Evolutionary conservation across 2,329 filamentous ascomycete species (phyloP).

Genomic region (Paraphaeosphaeria minitans): DNA sequence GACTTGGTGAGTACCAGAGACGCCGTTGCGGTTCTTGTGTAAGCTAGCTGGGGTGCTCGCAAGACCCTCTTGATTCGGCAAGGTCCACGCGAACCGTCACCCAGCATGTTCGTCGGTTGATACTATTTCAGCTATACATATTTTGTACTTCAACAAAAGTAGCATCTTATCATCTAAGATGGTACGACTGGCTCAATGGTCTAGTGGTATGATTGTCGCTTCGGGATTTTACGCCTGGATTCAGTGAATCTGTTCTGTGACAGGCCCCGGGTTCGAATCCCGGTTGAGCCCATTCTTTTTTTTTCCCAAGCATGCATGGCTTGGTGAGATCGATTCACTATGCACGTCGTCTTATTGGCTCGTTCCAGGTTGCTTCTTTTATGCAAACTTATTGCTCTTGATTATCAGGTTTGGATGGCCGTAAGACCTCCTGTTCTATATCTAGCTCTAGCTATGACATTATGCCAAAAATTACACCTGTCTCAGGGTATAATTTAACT

Average conservation of each 20-base stretch:
- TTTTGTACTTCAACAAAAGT: too few relatives aligned
- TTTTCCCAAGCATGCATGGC: too few relatives aligned
- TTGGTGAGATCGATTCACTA: too few relatives aligned
- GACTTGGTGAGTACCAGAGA: not conserved
- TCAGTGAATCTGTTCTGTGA: conserved; percentile 22
- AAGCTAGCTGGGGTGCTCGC: not conserved
- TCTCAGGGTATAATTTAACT: too few relatives aligned
- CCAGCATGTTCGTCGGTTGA: not conserved
- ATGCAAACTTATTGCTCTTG: too few relatives aligned
- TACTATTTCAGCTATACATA: too few relatives aligned
- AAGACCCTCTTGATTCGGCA: not conserved
- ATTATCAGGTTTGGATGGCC: too few relatives aligned
- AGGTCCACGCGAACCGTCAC: not conserved
- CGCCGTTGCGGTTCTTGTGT: not conserved
- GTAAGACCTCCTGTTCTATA: too few relatives aligned
- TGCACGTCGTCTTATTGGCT: too few relatives aligned
- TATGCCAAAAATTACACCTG: too few relatives aligned
- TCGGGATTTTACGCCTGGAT: conserved; percentile 26
- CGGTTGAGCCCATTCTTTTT: conserved; percentile 15
- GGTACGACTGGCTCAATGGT: conserved; percentile 26
- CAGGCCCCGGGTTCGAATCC: conserved; percentile 37
- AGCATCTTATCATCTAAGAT: not conserved
- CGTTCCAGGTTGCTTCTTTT: too few relatives aligned
- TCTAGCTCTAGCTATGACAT: too few relatives aligned
- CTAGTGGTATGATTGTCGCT: conserved; percentile 41